Base-by-base conservation (phyloP, 1,139 yeast genomes). In the Pneumocystis oryctolagi region DNA sequence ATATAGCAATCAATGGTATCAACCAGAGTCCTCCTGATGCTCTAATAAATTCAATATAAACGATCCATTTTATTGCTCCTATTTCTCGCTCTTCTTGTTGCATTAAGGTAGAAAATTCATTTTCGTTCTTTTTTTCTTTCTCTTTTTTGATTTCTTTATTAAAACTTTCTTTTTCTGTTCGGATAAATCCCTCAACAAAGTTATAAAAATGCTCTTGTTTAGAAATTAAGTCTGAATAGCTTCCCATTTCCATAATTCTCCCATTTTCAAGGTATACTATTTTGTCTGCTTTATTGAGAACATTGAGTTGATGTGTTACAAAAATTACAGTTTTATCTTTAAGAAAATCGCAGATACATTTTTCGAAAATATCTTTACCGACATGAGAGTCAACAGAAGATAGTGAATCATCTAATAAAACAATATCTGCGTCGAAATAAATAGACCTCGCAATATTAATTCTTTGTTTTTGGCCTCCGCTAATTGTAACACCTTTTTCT, bases 401-500 rank as follows among this genome's bases (percentile, higher is more conserved):
- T 64, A 92, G 80, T n/a, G 90, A 87, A 71, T 89, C 98, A 74
- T 92, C 98, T 65, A 92, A 76, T 64, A 92, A 77, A 72, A 89
- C 90, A 42, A 90, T 84, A 73, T 92, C 97, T 2, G 97, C 95
- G 69, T 97, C 82, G 1, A 97, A 84, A 73, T 92, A 92, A 8
- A 92, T 97, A 32, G 97, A 96, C 73, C 98, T 82, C 1, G 97
- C 97, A 66, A 92, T 79, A 1, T 95, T 84, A 62, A 92, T 77
- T 74, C 98, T 84, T 0, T 97, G 97, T 78, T 90, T 92, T 74
- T 92, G 97, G 60, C 98, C 98, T 65, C 98, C 98, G 61, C 96
- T 88, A 64, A 92, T 78, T 16, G 97, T 88, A 64, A 92, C 89
- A 70, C 98, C 98, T 76, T 90, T 92, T 75, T 92, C 98, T 67